Base-by-base conservation (phyloP, 371 early-diverging fungal genomes). In the Choanephora cucurbitarum region DNA sequence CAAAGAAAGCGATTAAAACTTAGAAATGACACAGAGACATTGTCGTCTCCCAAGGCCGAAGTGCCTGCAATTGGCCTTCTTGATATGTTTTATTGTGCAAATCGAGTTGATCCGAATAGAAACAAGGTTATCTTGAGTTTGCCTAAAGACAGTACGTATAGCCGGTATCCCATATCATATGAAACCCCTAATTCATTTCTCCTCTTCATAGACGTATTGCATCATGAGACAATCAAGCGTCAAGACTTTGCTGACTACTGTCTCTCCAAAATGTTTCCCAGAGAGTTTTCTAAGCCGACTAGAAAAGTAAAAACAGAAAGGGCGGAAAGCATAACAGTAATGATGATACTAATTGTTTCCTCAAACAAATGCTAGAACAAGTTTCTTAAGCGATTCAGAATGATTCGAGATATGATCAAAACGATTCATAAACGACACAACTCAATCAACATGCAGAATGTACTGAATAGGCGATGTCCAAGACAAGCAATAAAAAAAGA, bases 231-330 rank as follows among this genome's bases (percentile, higher is more conserved):
- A n/a, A 6, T 3, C 17, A 17, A 17, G 43, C 17, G 17, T 17
- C 11, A 47, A 3, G 41, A 24, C 4, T 33, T 44, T 44, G 10
- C 44, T 10, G 1, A 43, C 1, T 17, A 37, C 8, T 57, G 48
- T 23, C 24, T 60, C 0, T 48, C 44, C 28, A 50, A 39, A 15
- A 50, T 61, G 5, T 61, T 61, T 46, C 42, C 42, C 17, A 31
- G 24, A 37, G 62, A 56, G 10, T 61, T 61, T 40, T 24, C 21
- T 7, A 51, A 21, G 1, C 4, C 13, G 7, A 61, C 49, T n/a
- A 55, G 22, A 21, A 49, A 22, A 13, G 60, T 48, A 19, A 43
- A 24, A 21, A 22, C 15, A 41, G 0, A 28, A 28, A 28, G 28
- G 28, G n/a, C n/a, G n/a, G 10, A 10, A 32, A 32, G 6, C 32